Conservation (phyloP, 768 basidiomycete species). For the Psilocybe cyanescens region DNA sequence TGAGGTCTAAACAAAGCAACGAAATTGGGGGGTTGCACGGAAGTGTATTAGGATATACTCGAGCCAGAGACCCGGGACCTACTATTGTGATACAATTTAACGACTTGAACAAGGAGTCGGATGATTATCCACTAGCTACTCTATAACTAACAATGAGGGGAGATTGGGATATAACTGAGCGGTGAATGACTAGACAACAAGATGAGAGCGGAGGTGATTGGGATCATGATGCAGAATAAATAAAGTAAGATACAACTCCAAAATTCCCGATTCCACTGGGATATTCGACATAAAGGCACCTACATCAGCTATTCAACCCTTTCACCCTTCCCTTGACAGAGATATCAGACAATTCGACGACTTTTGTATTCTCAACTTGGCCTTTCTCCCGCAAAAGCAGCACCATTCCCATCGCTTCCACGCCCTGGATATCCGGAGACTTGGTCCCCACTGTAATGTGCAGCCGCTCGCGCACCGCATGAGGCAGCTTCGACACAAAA, state of each 20-base stretch:
- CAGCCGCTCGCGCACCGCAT: constrained; percentile 51
- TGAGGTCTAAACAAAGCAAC: too few relatives aligned
- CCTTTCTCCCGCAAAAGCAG: constrained; percentile 23
- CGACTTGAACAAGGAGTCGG: too few relatives aligned
- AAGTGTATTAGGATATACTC: too few relatives aligned
- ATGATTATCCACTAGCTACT: too few relatives aligned
- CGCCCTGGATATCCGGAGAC: constrained; percentile 50
- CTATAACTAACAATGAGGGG: too few relatives aligned
- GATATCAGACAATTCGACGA: not conserved
- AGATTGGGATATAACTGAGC: too few relatives aligned
- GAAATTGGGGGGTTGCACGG: too few relatives aligned
- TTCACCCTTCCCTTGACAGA: not conserved
- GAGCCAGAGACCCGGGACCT: too few relatives aligned
- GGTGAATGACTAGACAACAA: not conserved
- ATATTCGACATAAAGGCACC: not conserved
- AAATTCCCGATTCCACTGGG: not conserved
- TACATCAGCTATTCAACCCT: not conserved
- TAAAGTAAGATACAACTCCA: not conserved
- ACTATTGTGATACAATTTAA: too few relatives aligned
- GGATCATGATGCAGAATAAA: not conserved
- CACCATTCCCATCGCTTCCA: constrained; percentile 75
- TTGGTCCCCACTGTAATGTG: constrained; percentile 91
- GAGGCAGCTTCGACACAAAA: constrained; percentile 52
- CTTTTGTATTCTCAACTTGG: not conserved
- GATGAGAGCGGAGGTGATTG: not conserved